Conservation (phyloP, 352 stramenopile species). For the Globisporangium paddicum region DNA sequence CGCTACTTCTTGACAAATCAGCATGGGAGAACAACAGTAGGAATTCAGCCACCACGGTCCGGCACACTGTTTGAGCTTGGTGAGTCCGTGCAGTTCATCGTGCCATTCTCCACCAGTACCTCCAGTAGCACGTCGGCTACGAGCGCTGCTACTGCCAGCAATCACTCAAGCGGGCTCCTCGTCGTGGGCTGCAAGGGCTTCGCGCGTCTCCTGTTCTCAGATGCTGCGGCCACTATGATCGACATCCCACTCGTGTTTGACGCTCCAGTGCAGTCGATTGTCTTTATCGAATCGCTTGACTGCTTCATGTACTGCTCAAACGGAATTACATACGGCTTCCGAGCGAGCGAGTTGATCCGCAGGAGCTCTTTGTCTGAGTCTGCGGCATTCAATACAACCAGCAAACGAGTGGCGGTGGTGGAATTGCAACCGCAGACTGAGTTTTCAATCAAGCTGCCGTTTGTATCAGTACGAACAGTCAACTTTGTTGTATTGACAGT, state of each 20-base stretch:
- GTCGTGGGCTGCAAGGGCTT: constrained; percentile 1
- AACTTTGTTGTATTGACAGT: neutral
- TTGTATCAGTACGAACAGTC: constrained; percentile 18
- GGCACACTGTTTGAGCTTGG: constrained; percentile 10
- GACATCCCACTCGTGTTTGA: constrained; percentile 20
- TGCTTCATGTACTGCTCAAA: constrained; percentile 30
- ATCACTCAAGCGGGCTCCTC: neutral
- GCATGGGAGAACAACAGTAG: neutral
- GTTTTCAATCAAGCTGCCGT: constrained; percentile 21
- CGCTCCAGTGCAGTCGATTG: constrained; percentile 29
- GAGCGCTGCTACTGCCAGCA: neutral
- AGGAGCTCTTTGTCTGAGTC: neutral
- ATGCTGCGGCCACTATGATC: too few relatives aligned
- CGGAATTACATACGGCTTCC: constrained; percentile 23
- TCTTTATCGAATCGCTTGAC: constrained; percentile 23
- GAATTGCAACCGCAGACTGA: constrained; percentile 4
- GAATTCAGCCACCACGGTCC: neutral
- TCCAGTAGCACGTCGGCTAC: neutral
- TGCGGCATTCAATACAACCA: neutral
- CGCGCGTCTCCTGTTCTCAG: neutral
- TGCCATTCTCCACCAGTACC: constrained; percentile 7
- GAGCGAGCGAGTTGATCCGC: constrained; percentile 3
- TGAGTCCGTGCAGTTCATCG: constrained; percentile 13
- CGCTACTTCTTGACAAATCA: constrained; percentile 22
- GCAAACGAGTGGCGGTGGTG: neutral